Conservation (phyloP, 345 rosid species). For the Populus ilicifolia region DNA sequence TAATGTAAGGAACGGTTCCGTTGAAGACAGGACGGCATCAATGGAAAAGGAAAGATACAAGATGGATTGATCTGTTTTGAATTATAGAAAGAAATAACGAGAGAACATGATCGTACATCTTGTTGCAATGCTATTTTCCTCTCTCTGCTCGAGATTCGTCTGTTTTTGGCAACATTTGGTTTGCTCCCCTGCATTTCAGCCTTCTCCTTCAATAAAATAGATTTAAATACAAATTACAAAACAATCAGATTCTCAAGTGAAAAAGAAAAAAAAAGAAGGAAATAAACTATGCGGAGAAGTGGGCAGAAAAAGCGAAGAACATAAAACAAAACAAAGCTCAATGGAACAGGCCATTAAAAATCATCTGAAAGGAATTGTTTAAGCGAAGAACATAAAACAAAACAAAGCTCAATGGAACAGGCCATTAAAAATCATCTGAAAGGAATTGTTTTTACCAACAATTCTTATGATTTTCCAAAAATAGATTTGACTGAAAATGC, state of each 20-base stretch:
- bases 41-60: background rate
- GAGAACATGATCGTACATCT: constrained; percentile 46
- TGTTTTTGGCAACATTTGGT: constrained; percentile 26
- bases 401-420: no score
- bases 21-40: background rate
- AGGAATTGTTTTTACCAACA: no score
- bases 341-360: background rate
- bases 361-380: background rate
- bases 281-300: background rate
- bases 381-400: background rate
- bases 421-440: no score
- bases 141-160: constrained; percentile 38
- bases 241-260: background rate
- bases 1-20: background rate
- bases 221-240: background rate
- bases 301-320: background rate
- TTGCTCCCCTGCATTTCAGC: constrained; percentile 44
- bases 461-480: background rate
- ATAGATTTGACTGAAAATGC: constrained; percentile 13
- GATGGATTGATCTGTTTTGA: background rate
- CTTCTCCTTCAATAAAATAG: constrained; percentile 29
- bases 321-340: background rate
- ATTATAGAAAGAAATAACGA: background rate
- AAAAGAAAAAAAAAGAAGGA: background rate
- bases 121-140: constrained; percentile 60